Conservation (phyloP, 345 rosid species). For the Camelina laxa region DNA sequence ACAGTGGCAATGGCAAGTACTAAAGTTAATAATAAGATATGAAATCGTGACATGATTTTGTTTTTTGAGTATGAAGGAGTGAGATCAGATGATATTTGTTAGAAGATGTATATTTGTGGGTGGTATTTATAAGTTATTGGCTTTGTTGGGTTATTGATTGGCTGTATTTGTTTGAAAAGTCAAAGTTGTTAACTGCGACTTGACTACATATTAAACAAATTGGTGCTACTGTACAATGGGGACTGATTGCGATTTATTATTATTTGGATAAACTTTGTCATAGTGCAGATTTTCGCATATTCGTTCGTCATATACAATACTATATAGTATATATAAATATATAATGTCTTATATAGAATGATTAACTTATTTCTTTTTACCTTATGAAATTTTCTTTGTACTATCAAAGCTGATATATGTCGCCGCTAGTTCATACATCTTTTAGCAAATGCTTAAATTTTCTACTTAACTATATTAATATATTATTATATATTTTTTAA, state of each 20-base stretch:
- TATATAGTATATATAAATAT: background rate
- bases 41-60: constrained; percentile 23
- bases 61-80: background rate
- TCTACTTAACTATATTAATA: too few relatives aligned
- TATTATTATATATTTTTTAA: too few relatives aligned
- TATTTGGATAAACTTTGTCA: constrained; percentile 30
- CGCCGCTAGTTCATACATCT: too few relatives aligned
- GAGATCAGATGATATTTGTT: background rate
- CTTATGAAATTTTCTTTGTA: too few relatives aligned
- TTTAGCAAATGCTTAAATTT: too few relatives aligned
- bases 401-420: too few relatives aligned
- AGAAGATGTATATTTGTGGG: background rate
- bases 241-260: background rate
- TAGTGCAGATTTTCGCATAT: constrained; percentile 15
- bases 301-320: background rate
- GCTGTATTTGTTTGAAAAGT: constrained; percentile 38
- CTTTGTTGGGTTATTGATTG: background rate
- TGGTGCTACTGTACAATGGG: constrained; percentile 5
- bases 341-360: background rate
- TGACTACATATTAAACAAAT: constrained; percentile 4
- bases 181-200: constrained; percentile 34
- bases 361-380: background rate
- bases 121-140: constrained; percentile 10
- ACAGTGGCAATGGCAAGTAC: constrained; percentile 31
- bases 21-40: background rate